These are phyloP conservation scores for Ophiocordyceps camponoti-leonardi DNA, from an alignment of 2,329 filamentous ascomycete species.

Conservation along the genomic window DNA sequence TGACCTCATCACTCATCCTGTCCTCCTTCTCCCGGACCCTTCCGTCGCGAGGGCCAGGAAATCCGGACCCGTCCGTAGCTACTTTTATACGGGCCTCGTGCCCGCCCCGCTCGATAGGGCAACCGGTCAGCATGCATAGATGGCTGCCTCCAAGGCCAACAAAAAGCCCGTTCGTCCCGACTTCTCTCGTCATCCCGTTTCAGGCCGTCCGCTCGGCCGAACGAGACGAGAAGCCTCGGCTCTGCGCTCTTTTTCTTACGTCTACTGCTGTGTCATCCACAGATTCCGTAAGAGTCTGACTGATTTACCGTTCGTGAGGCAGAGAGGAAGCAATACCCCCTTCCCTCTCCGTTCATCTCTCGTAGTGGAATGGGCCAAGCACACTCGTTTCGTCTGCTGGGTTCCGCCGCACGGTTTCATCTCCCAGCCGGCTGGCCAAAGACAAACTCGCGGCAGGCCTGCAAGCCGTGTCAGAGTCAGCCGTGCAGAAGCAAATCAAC, in stretches of 20 bases:
- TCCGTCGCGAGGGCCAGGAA: too few species aligned
- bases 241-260: too few species aligned
- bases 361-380: background rate
- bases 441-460: conserved; percentile 11
- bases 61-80: too few species aligned
- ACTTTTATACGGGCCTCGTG: background rate
- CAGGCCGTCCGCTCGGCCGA: too few species aligned
- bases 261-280: too few species aligned
- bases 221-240: too few species aligned
- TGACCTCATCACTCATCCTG: too few species aligned
- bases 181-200: background rate
- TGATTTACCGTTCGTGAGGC: too few species aligned
- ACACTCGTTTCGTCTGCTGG: background rate
- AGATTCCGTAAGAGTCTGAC: too few species aligned
- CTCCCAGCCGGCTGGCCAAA: conserved; percentile 7
- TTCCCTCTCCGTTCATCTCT: too few species aligned
- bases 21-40: background rate
- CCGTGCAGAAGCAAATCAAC: background rate
- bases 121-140: background rate
- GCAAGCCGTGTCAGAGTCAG: background rate
- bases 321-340: too few species aligned
- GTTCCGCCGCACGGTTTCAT: background rate
- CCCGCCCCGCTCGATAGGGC: background rate
- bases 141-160: too few species aligned
- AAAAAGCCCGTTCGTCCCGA: background rate